Percentiles rank a stretch among this genome's conserved stretches.
Conservation (phyloP, 352 stramenopile genomes). For the Phytophthora palmivora region DNA sequence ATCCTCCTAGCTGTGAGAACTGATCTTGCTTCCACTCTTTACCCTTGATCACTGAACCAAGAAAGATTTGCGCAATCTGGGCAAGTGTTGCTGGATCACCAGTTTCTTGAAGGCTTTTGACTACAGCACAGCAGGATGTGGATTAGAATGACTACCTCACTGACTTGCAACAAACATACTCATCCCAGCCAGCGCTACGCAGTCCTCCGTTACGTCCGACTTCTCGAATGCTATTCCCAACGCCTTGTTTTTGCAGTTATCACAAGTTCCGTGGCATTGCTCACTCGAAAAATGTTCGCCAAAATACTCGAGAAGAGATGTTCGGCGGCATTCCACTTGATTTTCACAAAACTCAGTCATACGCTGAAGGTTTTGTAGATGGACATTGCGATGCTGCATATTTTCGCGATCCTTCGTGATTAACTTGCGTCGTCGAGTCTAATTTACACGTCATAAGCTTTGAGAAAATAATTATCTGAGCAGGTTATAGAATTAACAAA, state of each 20-base stretch:
- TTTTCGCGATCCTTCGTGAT: conserved; percentile 88
- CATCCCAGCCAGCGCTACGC: conserved; percentile 59
- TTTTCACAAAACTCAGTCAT: conserved; percentile 92
- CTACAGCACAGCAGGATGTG: conserved; percentile 24
- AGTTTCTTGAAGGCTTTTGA: conserved; percentile 68
- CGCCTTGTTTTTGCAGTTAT: conserved; percentile 89
- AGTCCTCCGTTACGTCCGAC: conserved; percentile 81
- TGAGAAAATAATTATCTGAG: conserved; percentile 1
- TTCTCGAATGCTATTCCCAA: conserved; percentile 75
- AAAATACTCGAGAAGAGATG: conserved; percentile 88
- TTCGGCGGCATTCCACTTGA: conserved; percentile 86
- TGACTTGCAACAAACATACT: conserved; percentile 44
- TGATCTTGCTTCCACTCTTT: conserved; percentile 77
- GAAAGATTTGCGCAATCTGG: conserved; percentile 77
- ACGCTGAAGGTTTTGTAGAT: conserved; percentile 82
- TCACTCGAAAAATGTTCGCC: conserved; percentile 87
- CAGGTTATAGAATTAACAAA: not conserved
- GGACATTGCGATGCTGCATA: conserved; percentile 78
- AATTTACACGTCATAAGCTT: conserved; percentile 1
- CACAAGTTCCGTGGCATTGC: conserved; percentile 78
- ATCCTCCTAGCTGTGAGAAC: conserved; percentile 64
- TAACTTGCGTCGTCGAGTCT: conserved; percentile 74
- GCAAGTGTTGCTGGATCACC: conserved; percentile 74
- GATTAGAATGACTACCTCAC: not conserved
- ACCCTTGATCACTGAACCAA: conserved; percentile 70